Evolutionary conservation across 495 filamentous ascomycete species (phyloP).

Genomic region (Tuber calosporum): DNA sequence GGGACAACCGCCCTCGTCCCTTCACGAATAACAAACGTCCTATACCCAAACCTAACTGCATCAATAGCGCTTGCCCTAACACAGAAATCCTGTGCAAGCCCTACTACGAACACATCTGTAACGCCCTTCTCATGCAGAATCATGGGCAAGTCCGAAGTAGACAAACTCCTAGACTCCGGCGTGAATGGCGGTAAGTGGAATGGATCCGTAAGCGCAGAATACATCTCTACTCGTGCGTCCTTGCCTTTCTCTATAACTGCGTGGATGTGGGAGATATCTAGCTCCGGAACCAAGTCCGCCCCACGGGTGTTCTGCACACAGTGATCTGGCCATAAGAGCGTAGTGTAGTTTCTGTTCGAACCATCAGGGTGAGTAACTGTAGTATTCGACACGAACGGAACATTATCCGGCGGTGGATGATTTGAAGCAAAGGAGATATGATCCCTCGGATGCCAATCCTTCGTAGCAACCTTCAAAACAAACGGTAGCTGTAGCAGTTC

Average conservation of each 20-base stretch:
- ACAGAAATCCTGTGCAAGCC: slow-evolving; percentile 83
- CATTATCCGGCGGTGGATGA: slow-evolving; percentile 57
- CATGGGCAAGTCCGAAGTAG: slow-evolving; percentile 55
- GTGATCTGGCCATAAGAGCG: slow-evolving; percentile 80
- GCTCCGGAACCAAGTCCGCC: slow-evolving; percentile 66
- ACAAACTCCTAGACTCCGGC: slow-evolving; percentile 45
- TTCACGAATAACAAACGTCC: slow-evolving; percentile 69
- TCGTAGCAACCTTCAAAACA: slow-evolving; percentile 66
- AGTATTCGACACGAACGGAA: slow-evolving; percentile 57
- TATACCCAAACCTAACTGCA: slow-evolving; percentile 67
- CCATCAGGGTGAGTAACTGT: slow-evolving; percentile 64
- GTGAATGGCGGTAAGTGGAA: slow-evolving; percentile 48
- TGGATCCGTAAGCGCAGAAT: slow-evolving; percentile 75
- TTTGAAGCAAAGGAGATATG: slow-evolving; percentile 88
- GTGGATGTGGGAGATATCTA: slow-evolving; percentile 57
- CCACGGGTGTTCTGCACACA: slow-evolving; percentile 71
- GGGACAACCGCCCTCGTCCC: slow-evolving; percentile 63
- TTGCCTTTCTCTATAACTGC: slow-evolving; percentile 68
- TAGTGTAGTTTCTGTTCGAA: slow-evolving; percentile 55
- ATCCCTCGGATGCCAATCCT: slow-evolving; percentile 76
- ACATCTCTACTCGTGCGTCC: slow-evolving; percentile 74
- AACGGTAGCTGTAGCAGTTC: slow-evolving; percentile 66
- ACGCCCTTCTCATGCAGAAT: slow-evolving; percentile 53
- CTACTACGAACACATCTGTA: slow-evolving; percentile 73
- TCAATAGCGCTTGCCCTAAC: slow-evolving; percentile 74